phyloP scores from a whole-genome alignment of 306 rosid species.

The Quercus ilex region DNA sequence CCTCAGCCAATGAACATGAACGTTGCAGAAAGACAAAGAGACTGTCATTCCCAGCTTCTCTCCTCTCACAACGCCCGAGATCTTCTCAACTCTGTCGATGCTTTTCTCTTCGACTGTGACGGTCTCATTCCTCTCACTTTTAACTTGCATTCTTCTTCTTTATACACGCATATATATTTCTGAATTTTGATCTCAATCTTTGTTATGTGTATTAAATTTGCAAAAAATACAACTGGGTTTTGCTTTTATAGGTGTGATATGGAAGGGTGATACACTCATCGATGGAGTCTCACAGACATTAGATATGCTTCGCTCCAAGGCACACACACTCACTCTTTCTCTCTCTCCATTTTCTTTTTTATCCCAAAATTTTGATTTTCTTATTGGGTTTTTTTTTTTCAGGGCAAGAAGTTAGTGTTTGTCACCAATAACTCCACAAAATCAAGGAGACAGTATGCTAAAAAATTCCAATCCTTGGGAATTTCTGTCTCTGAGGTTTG shows the following conservation, averaged over 20 bases:
- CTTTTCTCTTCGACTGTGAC: slow-evolving; percentile 94
- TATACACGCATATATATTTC: background rate
- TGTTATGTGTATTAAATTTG: background rate
- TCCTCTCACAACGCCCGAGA: slow-evolving; percentile 35
- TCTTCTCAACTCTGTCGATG: slow-evolving; percentile 66
- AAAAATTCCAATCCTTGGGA: slow-evolving; percentile 79
- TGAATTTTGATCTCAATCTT: background rate
- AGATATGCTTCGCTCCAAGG: slow-evolving; percentile 77
- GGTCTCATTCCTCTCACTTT: slow-evolving; percentile 29
- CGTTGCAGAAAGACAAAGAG: background rate
- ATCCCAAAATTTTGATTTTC: background rate
- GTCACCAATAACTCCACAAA: slow-evolving; percentile 81
- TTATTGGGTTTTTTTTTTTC: background rate
- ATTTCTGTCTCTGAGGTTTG: slow-evolving; percentile 66
- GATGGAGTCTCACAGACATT: slow-evolving; percentile 70
- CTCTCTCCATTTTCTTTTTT: background rate
- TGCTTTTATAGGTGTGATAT: slow-evolving; percentile 61
- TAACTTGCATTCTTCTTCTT: background rate
- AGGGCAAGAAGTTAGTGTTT: slow-evolving; percentile 86
- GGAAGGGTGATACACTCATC: slow-evolving; percentile 82
- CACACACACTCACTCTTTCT: background rate
- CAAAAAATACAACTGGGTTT: background rate
- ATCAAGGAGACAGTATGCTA: slow-evolving; percentile 62
- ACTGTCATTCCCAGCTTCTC: slow-evolving; percentile 21
- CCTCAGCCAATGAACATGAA: background rate